A percentile compares a stretch with the other conserved stretches of the same genome.
phyloP scores from a whole-genome alignment of 2,329 filamentous ascomycete species.

The Aureobasidium zeae region DNA sequence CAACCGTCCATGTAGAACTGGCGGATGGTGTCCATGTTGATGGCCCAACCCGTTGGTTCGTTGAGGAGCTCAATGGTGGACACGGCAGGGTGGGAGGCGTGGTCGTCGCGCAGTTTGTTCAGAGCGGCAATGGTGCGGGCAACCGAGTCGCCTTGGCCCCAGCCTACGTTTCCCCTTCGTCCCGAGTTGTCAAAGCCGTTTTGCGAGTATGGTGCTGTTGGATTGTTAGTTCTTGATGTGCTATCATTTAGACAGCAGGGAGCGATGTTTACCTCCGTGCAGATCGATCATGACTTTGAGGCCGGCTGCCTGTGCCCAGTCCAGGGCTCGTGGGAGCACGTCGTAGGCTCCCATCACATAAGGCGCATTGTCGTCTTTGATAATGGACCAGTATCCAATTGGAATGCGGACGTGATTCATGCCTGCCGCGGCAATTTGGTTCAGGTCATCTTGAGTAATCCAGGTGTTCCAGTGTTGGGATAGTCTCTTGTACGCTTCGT shows the following conservation, averaged over 20 bases:
- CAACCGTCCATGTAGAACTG: constrained; percentile 43
- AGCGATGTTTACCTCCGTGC: constrained; percentile 48
- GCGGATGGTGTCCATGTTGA: constrained; percentile 35
- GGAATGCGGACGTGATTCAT: constrained; percentile 58
- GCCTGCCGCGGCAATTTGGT: constrained; percentile 45
- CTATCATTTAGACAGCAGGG: too few relatives aligned
- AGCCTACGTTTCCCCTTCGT: constrained; percentile 37
- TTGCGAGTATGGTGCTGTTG: constrained; percentile 49
- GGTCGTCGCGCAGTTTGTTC: constrained; percentile 39
- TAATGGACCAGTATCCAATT: constrained; percentile 56
- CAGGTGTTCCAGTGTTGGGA: constrained; percentile 51
- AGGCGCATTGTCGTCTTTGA: constrained; percentile 43
- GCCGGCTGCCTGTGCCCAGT: constrained; percentile 49
- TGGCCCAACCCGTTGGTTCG: constrained; percentile 36
- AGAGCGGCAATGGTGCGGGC: constrained; percentile 34
- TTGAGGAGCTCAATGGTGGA: constrained; percentile 40
- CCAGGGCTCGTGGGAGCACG: constrained; percentile 48
- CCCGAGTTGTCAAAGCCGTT: constrained; percentile 63
- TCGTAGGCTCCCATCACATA: constrained; percentile 54
- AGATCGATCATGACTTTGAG: constrained; percentile 60
- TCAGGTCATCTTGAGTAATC: constrained; percentile 46
- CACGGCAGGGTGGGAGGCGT: constrained; percentile 37
- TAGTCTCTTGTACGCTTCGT: constrained; percentile 40
- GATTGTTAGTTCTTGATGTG: constrained; percentile 7
- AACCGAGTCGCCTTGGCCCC: constrained; percentile 37